Evolutionary conservation across 2,329 filamentous ascomycete species (phyloP).

Genomic region (Hortaea werneckii): DNA sequence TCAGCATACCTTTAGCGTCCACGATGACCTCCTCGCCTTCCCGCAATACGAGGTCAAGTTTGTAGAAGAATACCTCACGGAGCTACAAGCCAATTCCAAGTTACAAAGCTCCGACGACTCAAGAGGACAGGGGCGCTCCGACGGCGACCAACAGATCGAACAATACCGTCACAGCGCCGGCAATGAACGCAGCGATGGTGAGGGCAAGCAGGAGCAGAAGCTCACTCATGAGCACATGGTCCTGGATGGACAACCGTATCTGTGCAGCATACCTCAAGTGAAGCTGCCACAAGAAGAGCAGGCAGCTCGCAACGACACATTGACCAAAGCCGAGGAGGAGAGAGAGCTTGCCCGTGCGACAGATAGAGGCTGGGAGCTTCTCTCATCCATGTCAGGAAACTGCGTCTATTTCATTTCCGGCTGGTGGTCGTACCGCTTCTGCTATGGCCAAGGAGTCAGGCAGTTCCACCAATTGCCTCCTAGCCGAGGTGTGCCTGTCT

Average conservation of each 20-base stretch:
- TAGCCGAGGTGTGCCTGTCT: constrained; percentile 53
- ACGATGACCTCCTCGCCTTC: constrained; percentile 78
- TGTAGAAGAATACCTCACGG: constrained; percentile 55
- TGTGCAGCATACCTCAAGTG: constrained; percentile 75
- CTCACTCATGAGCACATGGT: constrained; percentile 62
- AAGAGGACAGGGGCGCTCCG: not conserved
- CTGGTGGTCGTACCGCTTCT: constrained; percentile 96
- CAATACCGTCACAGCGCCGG: constrained; percentile 10
- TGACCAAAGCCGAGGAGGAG: constrained; percentile 55
- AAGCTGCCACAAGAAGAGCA: constrained; percentile 35
- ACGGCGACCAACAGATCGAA: constrained; percentile 8
- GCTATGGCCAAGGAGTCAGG: constrained; percentile 75
- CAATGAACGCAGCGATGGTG: constrained; percentile 4
- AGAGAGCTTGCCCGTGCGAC: constrained; percentile 71
- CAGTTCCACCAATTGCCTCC: constrained; percentile 80
- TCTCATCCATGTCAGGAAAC: constrained; percentile 64
- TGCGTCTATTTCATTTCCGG: constrained; percentile 79
- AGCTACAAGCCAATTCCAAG: constrained; percentile 55
- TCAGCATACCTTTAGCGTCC: constrained; percentile 64
- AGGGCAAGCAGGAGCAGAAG: constrained; percentile 7
- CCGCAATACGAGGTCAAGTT: constrained; percentile 79
- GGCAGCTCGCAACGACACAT: constrained; percentile 16
- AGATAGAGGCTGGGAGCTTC: constrained; percentile 66
- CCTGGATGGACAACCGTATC: constrained; percentile 58
- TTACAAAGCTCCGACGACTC: constrained; percentile 30